Conservation (phyloP, 2,329 filamentous ascomycete genomes). For the Geosmithia morbida region DNA sequence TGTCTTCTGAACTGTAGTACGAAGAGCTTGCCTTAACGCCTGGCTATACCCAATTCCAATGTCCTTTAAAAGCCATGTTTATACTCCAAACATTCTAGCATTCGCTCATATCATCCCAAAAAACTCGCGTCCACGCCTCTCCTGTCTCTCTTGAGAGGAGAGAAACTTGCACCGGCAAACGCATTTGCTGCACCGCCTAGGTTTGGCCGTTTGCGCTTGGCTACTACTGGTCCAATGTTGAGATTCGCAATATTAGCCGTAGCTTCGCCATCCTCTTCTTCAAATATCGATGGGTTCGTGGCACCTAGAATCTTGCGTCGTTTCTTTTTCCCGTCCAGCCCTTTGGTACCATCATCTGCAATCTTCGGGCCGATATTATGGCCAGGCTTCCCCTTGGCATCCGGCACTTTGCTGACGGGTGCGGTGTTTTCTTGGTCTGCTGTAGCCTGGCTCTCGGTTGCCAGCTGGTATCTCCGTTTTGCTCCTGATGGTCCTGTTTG, state of each 20-base stretch:
- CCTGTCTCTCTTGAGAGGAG: constrained; percentile 57
- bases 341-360: constrained; percentile 7
- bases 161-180: constrained; percentile 43
- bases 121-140: constrained; percentile 50
- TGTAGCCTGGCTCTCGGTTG: no score
- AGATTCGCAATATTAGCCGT: neutral
- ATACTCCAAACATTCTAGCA: neutral
- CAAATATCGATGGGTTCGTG: constrained; percentile 53
- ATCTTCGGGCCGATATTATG: neutral
- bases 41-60: neutral
- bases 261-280: constrained; percentile 45
- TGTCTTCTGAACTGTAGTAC: neutral
- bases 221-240: neutral
- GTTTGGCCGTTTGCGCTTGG: constrained; percentile 16
- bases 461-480: neutral
- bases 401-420: neutral
- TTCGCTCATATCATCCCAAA: constrained; percentile 16
- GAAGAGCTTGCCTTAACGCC: neutral
- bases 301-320: constrained; percentile 58
- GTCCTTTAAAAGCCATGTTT: neutral
- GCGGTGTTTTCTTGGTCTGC: neutral
- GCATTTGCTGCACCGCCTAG: constrained; percentile 26
- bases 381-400: neutral
- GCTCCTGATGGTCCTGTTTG: neutral
- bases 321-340: constrained; percentile 41